phyloP scores from a whole-genome alignment of 805 yeast species.

The Saccharomycopsis javanensis region DNA sequence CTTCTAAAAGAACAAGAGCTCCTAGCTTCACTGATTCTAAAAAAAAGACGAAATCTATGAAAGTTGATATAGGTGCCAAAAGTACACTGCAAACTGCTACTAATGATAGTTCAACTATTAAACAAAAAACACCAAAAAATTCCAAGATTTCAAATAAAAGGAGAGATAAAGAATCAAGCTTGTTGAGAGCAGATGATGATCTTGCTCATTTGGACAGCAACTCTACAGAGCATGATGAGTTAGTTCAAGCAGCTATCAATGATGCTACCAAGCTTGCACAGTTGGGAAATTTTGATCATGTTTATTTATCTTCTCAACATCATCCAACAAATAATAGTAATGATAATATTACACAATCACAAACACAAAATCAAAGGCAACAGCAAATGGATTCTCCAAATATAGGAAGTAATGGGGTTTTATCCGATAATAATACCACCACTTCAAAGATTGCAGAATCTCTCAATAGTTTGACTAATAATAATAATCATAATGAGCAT shows the following conservation, averaged over 20 bases:
- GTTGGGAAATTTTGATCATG: constrained; percentile 27
- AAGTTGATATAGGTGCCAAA: constrained; percentile 17
- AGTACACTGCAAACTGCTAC: too few relatives aligned
- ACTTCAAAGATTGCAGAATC: neutral
- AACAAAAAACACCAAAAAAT: neutral
- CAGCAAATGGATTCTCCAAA: neutral
- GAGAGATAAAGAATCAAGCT: constrained; percentile 20
- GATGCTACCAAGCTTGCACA: constrained; percentile 50
- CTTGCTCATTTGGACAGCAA: constrained; percentile 40
- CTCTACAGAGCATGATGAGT: constrained; percentile 46
- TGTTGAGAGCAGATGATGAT: constrained; percentile 24
- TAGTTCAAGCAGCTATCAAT: constrained; percentile 61
- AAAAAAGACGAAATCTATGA: constrained; percentile 8
- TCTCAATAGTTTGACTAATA: neutral
- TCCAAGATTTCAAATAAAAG: constrained; percentile 8
- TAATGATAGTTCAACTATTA: neutral
- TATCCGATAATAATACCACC: neutral
- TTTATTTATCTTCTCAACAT: constrained; percentile 8
- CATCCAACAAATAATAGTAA: neutral
- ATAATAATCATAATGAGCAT: neutral
- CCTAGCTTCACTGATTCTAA: constrained; percentile 20
- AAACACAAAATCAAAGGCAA: constrained; percentile 4
- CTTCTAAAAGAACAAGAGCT: constrained; percentile 20
- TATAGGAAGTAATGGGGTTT: neutral
- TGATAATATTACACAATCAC: neutral